A percentile compares a stretch with the other conserved stretches of the same genome.
phyloP scores from a whole-genome alignment of 306 rosid species.

The Hylodesmum podocarpum region DNA sequence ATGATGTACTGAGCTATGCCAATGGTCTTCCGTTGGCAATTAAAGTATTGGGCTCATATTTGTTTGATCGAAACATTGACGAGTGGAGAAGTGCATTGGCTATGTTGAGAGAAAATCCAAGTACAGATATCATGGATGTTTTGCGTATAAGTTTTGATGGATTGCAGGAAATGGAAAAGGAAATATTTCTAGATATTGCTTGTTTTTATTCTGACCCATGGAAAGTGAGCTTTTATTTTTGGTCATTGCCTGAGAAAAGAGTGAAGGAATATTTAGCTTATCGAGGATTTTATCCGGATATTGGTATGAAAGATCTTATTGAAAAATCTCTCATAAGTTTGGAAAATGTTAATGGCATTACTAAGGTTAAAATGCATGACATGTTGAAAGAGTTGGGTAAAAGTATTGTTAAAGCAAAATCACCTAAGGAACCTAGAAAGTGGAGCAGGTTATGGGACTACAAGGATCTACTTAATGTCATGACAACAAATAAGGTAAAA shows the following conservation, averaged over 20 bases:
- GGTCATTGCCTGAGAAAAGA: accelerated
- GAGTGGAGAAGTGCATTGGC: constrained; percentile 24
- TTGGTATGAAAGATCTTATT: neutral
- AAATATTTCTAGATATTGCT: constrained; percentile 21
- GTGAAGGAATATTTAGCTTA: neutral
- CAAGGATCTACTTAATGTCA: neutral
- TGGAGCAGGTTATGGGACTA: constrained; percentile 24
- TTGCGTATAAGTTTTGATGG: neutral
- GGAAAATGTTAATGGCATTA: too few relatives aligned
- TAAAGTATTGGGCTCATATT: constrained; percentile 21
- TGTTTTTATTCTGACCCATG: neutral
- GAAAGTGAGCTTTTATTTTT: too few relatives aligned
- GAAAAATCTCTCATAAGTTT: constrained; percentile 32
- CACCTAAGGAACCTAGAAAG: constrained; percentile 30
- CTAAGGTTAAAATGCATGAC: too few relatives aligned
- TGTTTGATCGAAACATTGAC: neutral
- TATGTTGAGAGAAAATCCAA: neutral
- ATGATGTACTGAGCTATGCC: neutral
- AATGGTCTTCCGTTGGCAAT: constrained; percentile 22
- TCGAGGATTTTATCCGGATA: constrained; percentile 9
- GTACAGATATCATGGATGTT: neutral
- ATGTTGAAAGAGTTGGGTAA: constrained; percentile 15
- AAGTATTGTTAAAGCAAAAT: constrained; percentile 15
- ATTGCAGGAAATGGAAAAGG: neutral
- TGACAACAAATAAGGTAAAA: constrained; percentile 1